Conservation (phyloP, 768 basidiomycete species). For the Hygrocybe punicea region DNA sequence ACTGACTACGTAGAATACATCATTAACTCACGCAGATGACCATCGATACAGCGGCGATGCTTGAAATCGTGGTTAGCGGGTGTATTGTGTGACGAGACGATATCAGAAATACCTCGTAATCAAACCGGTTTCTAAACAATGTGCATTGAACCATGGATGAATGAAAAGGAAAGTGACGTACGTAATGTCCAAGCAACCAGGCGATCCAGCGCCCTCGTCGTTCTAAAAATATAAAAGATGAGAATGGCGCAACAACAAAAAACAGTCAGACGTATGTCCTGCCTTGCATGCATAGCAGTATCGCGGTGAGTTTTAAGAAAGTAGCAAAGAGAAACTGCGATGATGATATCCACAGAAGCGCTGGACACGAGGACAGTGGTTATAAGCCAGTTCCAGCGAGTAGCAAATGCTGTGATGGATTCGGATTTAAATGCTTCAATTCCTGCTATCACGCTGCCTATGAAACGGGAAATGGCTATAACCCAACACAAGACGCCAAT, state of each 20-base stretch:
- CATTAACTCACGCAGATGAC: not conserved
- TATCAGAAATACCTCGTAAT: not conserved
- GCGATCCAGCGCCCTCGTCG: not conserved
- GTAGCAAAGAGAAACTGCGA: constrained; percentile 2
- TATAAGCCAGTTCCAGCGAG: not conserved
- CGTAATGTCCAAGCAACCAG: not conserved
- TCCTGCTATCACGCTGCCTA: not conserved
- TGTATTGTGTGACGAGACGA: not conserved
- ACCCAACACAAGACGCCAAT: not conserved
- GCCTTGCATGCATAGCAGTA: not conserved
- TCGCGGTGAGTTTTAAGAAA: not conserved
- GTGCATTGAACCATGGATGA: not conserved
- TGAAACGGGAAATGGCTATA: not conserved
- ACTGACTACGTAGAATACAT: not conserved
- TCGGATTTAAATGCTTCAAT: not conserved
- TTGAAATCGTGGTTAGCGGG: not conserved
- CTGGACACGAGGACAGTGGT: not conserved
- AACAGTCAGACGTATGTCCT: not conserved
- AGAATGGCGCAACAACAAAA: not conserved
- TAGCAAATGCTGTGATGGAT: not conserved
- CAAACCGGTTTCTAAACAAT: not conserved
- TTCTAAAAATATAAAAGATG: not conserved
- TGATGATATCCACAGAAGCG: constrained; percentile 6
- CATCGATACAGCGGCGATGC: not conserved
- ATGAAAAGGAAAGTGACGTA: not conserved